Conservation (phyloP, 192 early-diverging fungal species). For the Coemansia sp. region DNA sequence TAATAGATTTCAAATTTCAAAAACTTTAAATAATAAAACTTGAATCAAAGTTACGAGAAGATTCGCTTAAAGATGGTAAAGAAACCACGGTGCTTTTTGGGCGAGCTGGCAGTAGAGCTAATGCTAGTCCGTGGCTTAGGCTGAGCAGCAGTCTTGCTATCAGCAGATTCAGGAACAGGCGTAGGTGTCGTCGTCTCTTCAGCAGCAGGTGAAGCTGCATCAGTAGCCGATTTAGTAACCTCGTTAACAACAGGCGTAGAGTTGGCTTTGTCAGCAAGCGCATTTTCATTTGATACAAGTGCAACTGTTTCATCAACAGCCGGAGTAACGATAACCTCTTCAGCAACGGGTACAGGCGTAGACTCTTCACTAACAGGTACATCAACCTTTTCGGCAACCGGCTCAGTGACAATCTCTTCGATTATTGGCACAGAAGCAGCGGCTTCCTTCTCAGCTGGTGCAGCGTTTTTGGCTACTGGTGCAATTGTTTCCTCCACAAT, state of each 20-base stretch:
- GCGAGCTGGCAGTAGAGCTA: slow-evolving; percentile 7
- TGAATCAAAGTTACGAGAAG: slow-evolving; percentile 22
- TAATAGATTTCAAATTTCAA: too few species aligned
- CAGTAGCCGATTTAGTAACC: slow-evolving; percentile 1
- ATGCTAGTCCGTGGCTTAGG: slow-evolving; percentile 2
- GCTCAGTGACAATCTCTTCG: slow-evolving; percentile 5
- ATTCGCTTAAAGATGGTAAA: slow-evolving; percentile 47
- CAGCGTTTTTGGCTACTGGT: not conserved
- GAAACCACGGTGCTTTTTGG: slow-evolving; percentile 48
- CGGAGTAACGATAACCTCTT: not conserved
- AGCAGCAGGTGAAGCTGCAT: not conserved
- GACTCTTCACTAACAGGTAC: slow-evolving; percentile 6
- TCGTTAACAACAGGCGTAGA: not conserved
- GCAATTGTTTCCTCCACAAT: slow-evolving; percentile 6
- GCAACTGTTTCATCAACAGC: slow-evolving; percentile 2
- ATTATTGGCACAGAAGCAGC: not conserved
- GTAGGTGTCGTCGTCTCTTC: slow-evolving; percentile 1
- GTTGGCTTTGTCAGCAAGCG: not conserved
- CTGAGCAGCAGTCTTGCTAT: slow-evolving; percentile 3
- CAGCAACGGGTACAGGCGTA: not conserved
- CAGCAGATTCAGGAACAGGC: slow-evolving; percentile 9
- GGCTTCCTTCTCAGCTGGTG: slow-evolving; percentile 13
- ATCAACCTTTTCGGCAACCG: not conserved
- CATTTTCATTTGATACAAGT: too few species aligned
- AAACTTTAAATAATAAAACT: not conserved